phyloP scores from a whole-genome alignment of 2,329 filamentous ascomycete species.

The Fusarium sp. region DNA sequence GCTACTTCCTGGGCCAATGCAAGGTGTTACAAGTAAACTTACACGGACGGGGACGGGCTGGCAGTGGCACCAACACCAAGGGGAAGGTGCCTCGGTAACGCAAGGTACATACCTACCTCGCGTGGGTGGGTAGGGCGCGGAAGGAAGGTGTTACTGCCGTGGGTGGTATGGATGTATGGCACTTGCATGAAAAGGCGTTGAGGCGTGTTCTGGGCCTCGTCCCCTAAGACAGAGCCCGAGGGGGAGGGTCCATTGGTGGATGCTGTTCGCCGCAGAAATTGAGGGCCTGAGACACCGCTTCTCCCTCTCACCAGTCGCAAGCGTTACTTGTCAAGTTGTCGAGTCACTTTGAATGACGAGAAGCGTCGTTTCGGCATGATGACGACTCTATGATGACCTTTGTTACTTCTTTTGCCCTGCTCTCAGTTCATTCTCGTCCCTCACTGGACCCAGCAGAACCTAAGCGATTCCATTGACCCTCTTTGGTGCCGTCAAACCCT shows the following conservation, averaged over 20 bases:
- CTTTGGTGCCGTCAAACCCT: neutral
- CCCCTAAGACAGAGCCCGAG: neutral
- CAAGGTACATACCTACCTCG: neutral
- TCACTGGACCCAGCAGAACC: slow-evolving; percentile 3
- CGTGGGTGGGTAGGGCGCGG: neutral
- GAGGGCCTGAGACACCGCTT: slow-evolving; percentile 13
- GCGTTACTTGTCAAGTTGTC: slow-evolving; percentile 1
- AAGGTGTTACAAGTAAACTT: neutral
- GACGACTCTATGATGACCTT: slow-evolving; percentile 22
- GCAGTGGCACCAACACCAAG: neutral
- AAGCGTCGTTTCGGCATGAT: slow-evolving; percentile 11
- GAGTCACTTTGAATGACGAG: neutral
- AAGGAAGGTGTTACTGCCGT: neutral
- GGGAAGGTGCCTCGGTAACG: slow-evolving; percentile 9
- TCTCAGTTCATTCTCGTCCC: neutral
- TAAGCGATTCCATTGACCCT: slow-evolving; percentile 1
- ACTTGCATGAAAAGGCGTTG: slow-evolving; percentile 1
- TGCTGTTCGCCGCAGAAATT: neutral
- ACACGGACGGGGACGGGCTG: neutral
- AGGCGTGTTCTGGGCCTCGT: neutral
- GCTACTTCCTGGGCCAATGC: neutral
- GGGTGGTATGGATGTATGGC: neutral
- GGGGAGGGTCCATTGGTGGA: neutral
- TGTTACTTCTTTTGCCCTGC: neutral
- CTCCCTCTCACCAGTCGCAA: slow-evolving; percentile 6